Percentiles rank a stretch among this genome's conserved stretches.
Conservation (phyloP, 495 filamentous ascomycete genomes). For the Podospora bellae-mahoneyi region DNA sequence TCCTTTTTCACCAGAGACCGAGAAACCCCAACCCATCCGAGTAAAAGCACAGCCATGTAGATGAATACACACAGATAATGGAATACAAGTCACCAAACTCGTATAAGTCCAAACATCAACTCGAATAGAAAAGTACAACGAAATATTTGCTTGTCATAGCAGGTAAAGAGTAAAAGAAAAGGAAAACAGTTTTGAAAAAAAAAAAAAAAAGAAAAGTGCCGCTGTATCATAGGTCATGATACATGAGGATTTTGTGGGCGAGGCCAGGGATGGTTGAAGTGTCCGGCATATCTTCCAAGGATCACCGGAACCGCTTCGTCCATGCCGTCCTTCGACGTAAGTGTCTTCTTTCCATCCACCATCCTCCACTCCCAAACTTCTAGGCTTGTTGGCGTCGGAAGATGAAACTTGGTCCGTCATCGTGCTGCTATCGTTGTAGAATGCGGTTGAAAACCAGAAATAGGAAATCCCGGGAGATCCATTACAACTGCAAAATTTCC, state of each 20-base stretch:
- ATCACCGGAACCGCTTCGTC: slow-evolving; percentile 8
- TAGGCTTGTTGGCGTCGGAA: not conserved
- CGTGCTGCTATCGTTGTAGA: not conserved
- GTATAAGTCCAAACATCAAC: not conserved
- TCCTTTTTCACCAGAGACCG: not conserved
- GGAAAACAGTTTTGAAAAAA: not conserved
- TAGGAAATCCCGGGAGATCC: not conserved
- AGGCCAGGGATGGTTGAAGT: slow-evolving; percentile 34
- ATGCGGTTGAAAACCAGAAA: not conserved
- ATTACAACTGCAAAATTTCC: slow-evolving; percentile 27
- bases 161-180: slow-evolving; percentile 8
- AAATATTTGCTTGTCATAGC: not conserved
- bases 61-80: not conserved
- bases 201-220: slow-evolving; percentile 13
- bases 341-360: slow-evolving; percentile 5
- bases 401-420: not conserved
- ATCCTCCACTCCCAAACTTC: not conserved
- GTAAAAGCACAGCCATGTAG: not conserved
- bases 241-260: slow-evolving; percentile 22
- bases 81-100: not conserved
- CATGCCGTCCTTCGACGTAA: slow-evolving; percentile 39
- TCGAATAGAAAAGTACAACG: not conserved
- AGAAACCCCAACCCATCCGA: not conserved
- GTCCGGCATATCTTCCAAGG: slow-evolving; percentile 16
- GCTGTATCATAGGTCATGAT: slow-evolving; percentile 19